Evolutionary conservation across 768 basidiomycete species (phyloP).

Genomic region (Tylopilus balloui): DNA sequence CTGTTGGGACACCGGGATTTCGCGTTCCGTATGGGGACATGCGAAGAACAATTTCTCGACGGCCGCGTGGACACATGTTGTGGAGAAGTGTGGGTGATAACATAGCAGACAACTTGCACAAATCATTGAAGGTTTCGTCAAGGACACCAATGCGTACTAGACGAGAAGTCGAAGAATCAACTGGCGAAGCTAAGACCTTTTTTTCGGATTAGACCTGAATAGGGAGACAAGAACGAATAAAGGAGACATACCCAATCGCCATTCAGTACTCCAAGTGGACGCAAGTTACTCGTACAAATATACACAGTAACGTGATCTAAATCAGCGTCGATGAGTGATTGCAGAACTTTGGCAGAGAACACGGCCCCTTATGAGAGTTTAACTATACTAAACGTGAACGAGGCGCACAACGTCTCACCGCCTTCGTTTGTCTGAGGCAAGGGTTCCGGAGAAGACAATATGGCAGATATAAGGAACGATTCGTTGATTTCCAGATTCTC

Average conservation of each 20-base stretch:
- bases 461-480: slow-evolving; percentile 57
- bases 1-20: slow-evolving; percentile 60
- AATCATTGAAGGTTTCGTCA: slow-evolving; percentile 38
- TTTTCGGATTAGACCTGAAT: slow-evolving; percentile 1
- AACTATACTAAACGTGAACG: neutral
- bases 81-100: slow-evolving; percentile 48
- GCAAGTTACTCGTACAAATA: slow-evolving; percentile 58
- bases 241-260: slow-evolving; percentile 68
- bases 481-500: slow-evolving; percentile 68
- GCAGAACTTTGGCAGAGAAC: slow-evolving; percentile 33
- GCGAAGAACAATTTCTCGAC: slow-evolving; percentile 35
- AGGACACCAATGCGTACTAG: slow-evolving; percentile 56
- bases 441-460: slow-evolving; percentile 28
- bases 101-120: slow-evolving; percentile 34
- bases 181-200: slow-evolving; percentile 50
- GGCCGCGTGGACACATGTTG: slow-evolving; percentile 41
- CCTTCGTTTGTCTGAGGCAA: slow-evolving; percentile 5
- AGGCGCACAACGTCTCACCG: slow-evolving; percentile 2
- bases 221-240: neutral
- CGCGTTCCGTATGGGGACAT: slow-evolving; percentile 59
- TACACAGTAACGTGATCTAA: slow-evolving; percentile 58
- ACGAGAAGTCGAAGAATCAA: slow-evolving; percentile 36
- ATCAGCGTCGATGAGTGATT: slow-evolving; percentile 28
- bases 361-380: slow-evolving; percentile 10
- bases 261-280: slow-evolving; percentile 59